Base-by-base conservation (phyloP, 192 early-diverging fungal species). In the Coemansia sp. region DNA sequence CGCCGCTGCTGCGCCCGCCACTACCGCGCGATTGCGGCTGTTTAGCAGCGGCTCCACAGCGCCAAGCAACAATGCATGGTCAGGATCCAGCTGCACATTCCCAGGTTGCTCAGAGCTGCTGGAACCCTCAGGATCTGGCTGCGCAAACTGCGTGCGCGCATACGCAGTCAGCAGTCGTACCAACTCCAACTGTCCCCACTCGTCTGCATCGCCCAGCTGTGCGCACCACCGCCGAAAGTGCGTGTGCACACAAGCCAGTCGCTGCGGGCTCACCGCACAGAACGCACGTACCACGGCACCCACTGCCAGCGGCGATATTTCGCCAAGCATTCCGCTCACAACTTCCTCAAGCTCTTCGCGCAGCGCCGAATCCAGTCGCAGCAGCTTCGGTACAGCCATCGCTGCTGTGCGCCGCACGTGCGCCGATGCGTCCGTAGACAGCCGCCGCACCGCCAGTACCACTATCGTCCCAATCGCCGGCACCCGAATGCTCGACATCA, bases 381-480 rank as follows among this genome's bases (percentile, higher is more conserved):
- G 38, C 24, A 71, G 61, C 74, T 97, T 98, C 27, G 91, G 89
- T 32, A 96, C 87, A 16, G 94, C 93, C 68, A 93, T 88, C 23
- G 94, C 93, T 1, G 93, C 94, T 4, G 92, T 89, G 64, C 95
- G 96, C 32, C 94, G 85, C 38, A 99, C 97, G 75, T 96, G 95
- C 8, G 94, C 90, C 47, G 92, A 94, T 59, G 89, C 69, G 75
- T 99, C 97, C 2, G 85, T 83, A 27, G 88, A 82, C 56, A 90
- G 88, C 66, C 93, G 95, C 64, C 91, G 92, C 55, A 99, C 88
- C 1, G 92, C 93, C 62, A 97, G 70, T 76, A 95, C 84, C 6
- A 95, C 92, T 74, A 99, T 91, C 29, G 94, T 88, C 41, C 90
- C 89, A 66, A 97, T 98, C 11, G 95, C 86, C 6, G 87, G 93